These are phyloP conservation scores for Limonium bicolor DNA, from an alignment of 148 eudicot species.

Conservation along the genomic window DNA sequence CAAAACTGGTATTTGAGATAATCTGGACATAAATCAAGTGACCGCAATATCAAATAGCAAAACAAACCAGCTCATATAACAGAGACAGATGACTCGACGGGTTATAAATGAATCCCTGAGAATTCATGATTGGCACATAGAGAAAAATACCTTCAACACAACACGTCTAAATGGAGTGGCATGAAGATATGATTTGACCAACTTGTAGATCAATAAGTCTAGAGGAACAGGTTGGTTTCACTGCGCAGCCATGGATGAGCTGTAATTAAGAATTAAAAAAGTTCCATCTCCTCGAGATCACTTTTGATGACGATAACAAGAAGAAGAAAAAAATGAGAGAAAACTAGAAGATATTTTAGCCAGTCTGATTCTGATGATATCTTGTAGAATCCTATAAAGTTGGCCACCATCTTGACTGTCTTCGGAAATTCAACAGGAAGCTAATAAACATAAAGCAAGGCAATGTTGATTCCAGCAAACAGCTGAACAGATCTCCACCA, in stretches of 20 bases:
- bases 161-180: slow-evolving; percentile 54
- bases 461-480: slow-evolving; percentile 57
- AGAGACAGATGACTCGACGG: no score
- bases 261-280: no score
- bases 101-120: no score
- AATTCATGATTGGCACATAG: no score
- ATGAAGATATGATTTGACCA: slow-evolving; percentile 46
- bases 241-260: slow-evolving; percentile 54
- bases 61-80: no score
- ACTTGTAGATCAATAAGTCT: slow-evolving; percentile 48
- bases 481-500: slow-evolving; percentile 90
- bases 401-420: slow-evolving; percentile 23
- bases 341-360: slow-evolving; percentile 60
- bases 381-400: slow-evolving; percentile 66
- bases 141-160: slow-evolving; percentile 62
- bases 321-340: slow-evolving; percentile 61
- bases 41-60: no score
- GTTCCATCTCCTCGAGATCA: no score
- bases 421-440: slow-evolving; percentile 48
- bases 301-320: no score
- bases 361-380: slow-evolving; percentile 51
- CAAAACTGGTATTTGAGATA: no score
- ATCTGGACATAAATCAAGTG: no score
- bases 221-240: slow-evolving; percentile 33
- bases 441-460: slow-evolving; percentile 70